Evolutionary conservation across 164 flowering plant species (phyloP).

Genomic region (Annona cherimola): DNA sequence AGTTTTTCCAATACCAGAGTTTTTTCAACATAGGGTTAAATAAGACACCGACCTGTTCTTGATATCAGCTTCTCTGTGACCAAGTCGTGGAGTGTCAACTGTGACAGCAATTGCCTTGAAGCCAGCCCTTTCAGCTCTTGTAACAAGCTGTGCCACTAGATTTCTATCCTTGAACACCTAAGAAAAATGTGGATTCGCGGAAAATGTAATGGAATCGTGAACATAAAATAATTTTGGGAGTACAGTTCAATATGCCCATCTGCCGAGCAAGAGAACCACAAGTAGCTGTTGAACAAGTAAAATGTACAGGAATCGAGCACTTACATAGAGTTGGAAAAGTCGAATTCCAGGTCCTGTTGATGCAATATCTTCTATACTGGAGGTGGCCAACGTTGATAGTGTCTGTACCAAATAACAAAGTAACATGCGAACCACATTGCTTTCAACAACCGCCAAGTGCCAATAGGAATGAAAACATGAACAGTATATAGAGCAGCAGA

Average conservation of each 20-base stretch:
- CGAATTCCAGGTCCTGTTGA: conserved; percentile 80
- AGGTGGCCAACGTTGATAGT: conserved; percentile 81
- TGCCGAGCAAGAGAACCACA: neutral
- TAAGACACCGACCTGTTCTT: conserved; percentile 38
- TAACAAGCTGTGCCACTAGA: conserved; percentile 60
- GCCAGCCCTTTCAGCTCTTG: conserved; percentile 66
- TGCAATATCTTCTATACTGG: conserved; percentile 89
- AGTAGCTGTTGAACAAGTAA: neutral
- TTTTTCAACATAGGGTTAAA: neutral
- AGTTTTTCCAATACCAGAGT: neutral
- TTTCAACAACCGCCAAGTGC: no score
- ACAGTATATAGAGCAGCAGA: no score
- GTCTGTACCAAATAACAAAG: conserved; percentile 38
- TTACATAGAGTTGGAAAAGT: conserved; percentile 88
- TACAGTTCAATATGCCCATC: neutral
- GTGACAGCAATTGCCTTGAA: conserved; percentile 67
- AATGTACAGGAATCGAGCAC: neutral
- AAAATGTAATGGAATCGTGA: neutral
- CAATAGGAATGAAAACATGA: no score
- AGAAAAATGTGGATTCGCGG: neutral
- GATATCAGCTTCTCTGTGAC: conserved; percentile 60
- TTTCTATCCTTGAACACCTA: conserved; percentile 78
- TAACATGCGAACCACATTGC: no score
- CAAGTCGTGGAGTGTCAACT: conserved; percentile 60
- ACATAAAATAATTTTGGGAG: neutral